Evolutionary conservation across 1,284 basidiomycete species (phyloP).

Genomic region (Trametes sp.): DNA sequence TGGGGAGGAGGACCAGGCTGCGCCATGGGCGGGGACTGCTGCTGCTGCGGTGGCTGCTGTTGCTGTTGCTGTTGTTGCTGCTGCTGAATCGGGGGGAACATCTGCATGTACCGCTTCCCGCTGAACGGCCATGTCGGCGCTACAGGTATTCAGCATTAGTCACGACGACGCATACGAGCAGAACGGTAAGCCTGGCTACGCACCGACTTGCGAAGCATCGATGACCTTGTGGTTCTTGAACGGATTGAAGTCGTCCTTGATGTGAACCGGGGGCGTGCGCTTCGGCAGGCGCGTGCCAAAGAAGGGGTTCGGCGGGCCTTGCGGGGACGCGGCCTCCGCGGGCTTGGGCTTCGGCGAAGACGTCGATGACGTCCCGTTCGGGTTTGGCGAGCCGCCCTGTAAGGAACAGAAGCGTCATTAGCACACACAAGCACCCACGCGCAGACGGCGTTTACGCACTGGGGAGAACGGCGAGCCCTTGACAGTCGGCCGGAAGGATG

Average conservation of each 20-base stretch:
- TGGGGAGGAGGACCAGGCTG: conserved; percentile 72
- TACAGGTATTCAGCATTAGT: conserved; percentile 40
- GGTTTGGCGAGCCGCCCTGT: conserved; percentile 52
- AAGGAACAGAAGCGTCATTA: neutral
- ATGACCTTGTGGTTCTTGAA: conserved; percentile 88
- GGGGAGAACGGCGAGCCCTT: conserved; percentile 62
- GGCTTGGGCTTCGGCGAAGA: conserved; percentile 68
- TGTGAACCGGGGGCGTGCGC: conserved; percentile 74
- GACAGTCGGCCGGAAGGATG: conserved; percentile 84
- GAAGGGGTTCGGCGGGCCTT: conserved; percentile 78
- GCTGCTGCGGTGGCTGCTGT: too few species aligned
- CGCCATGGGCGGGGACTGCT: conserved; percentile 69
- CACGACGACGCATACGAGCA: neutral
- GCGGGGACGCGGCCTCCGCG: conserved; percentile 54
- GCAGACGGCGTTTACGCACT: conserved; percentile 27
- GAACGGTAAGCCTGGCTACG: conserved; percentile 38
- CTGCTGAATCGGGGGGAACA: conserved; percentile 71
- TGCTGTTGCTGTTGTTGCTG: conserved; percentile 56
- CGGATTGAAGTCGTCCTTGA: conserved; percentile 95
- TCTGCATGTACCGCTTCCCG: conserved; percentile 84
- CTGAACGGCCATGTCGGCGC: conserved; percentile 87
- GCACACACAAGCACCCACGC: conserved; percentile 5
- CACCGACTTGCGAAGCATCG: conserved; percentile 77
- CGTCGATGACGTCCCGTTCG: conserved; percentile 41
- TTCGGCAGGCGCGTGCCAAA: conserved; percentile 83